These are phyloP conservation scores for Bathelium albidoporum DNA, from an alignment of 495 filamentous ascomycete genomes.

Conservation along the genomic window DNA sequence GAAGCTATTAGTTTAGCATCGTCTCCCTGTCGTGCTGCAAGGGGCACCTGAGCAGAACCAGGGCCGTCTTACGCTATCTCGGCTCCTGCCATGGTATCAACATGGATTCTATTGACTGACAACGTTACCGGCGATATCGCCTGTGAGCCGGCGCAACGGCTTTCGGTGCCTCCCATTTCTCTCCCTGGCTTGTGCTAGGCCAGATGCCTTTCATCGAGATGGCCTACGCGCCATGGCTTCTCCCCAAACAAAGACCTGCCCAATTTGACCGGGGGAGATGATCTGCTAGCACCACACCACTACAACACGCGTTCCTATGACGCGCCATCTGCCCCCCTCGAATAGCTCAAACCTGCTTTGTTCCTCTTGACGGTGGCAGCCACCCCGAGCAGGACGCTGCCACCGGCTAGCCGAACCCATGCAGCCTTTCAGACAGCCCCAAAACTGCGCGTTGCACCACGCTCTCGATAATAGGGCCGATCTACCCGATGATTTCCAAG, in stretches of 20 bases:
- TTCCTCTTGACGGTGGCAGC: too few relatives aligned
- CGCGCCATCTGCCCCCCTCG: neutral
- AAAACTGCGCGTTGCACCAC: too few relatives aligned
- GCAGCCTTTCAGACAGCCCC: too few relatives aligned
- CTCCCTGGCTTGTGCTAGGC: neutral
- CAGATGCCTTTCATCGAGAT: neutral
- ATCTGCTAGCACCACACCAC: neutral
- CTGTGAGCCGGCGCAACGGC: neutral
- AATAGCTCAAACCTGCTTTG: constrained; percentile 4
- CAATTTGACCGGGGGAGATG: neutral
- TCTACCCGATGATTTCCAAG: neutral
- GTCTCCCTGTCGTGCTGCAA: neutral
- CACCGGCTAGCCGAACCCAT: neutral
- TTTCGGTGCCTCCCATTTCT: neutral
- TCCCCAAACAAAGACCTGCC: neutral
- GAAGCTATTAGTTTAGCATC: neutral
- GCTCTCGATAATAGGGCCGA: too few relatives aligned
- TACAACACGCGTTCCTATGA: neutral
- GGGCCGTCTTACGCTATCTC: neutral
- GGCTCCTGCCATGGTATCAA: neutral
- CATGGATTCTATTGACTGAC: neutral
- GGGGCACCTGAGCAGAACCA: neutral
- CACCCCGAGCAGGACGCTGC: too few relatives aligned
- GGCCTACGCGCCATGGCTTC: neutral
- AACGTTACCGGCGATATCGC: neutral